Percentiles rank a stretch among this genome's conserved stretches.
Conservation (phyloP, 2,329 filamentous ascomycete species). For the Penicillium sclerotigenum region DNA sequence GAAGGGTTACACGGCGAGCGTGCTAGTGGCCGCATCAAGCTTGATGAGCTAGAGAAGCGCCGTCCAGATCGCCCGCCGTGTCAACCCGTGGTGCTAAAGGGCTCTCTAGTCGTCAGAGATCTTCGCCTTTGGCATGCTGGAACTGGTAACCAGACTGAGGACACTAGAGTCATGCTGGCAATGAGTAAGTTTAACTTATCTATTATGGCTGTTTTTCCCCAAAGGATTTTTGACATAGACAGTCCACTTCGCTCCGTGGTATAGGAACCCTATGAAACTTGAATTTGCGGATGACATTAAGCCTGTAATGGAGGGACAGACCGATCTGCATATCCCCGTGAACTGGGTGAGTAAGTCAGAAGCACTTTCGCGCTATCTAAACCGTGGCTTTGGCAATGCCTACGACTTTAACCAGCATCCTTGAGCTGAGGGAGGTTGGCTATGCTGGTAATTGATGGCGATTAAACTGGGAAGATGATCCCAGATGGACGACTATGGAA, state of each 20-base stretch:
- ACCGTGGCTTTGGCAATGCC: constrained; percentile 58
- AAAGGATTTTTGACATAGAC: background rate
- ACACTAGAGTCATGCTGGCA: constrained; percentile 58
- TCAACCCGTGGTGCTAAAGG: constrained; percentile 54
- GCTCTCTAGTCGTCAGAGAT: constrained; percentile 58
- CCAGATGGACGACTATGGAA: too few relatives aligned
- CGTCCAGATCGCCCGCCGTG: constrained; percentile 42
- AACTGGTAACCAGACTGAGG: constrained; percentile 55
- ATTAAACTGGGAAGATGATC: too few relatives aligned
- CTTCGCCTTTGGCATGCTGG: constrained; percentile 63
- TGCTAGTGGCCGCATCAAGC: constrained; percentile 52
- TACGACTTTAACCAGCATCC: constrained; percentile 57
- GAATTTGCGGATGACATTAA: constrained; percentile 53
- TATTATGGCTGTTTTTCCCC: background rate
- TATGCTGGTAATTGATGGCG: background rate
- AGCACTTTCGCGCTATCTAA: constrained; percentile 50
- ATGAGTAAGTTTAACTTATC: constrained; percentile 37
- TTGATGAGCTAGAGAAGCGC: constrained; percentile 36
- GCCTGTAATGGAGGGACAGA: constrained; percentile 43
- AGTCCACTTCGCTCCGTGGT: constrained; percentile 58
- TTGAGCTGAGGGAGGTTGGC: background rate
- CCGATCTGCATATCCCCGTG: constrained; percentile 50
- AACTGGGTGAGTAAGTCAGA: constrained; percentile 48
- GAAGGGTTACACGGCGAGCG: constrained; percentile 52
- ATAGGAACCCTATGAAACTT: constrained; percentile 57